Conservation (phyloP, 1,284 basidiomycete species). For the Malassezia sp. region DNA sequence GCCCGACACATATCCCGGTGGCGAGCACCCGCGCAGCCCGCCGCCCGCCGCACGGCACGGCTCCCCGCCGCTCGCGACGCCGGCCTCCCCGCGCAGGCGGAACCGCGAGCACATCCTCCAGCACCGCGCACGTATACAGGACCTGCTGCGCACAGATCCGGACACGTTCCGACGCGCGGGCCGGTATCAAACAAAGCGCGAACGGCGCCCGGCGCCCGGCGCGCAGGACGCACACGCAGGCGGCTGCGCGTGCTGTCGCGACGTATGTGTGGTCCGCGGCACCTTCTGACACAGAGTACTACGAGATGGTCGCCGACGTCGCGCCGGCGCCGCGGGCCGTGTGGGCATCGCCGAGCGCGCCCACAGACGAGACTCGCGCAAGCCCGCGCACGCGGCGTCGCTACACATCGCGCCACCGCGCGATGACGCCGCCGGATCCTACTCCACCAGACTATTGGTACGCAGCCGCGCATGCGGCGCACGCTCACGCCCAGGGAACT, state of each 20-base stretch:
- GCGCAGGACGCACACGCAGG: neutral
- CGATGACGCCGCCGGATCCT: neutral
- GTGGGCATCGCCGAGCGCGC: neutral
- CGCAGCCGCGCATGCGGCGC: neutral
- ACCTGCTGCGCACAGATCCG: conserved; percentile 4
- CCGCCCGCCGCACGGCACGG: no score
- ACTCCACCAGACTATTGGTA: conserved; percentile 18
- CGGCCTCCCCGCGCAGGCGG: neutral
- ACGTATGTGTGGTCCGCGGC: neutral
- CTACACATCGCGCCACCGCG: conserved; percentile 1
- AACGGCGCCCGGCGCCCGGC: neutral
- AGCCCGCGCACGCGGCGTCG: neutral
- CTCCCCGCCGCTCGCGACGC: neutral
- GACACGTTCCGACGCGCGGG: conserved; percentile 6
- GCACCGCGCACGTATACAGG: conserved; percentile 8
- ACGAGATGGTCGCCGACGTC: neutral
- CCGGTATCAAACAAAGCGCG: neutral
- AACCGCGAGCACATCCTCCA: neutral
- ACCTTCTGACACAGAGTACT: conserved; percentile 7
- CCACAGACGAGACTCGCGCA: neutral
- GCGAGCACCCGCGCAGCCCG: no score
- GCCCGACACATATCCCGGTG: no score
- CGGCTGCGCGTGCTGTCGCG: conserved; percentile 9
- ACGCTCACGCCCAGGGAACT: conserved; percentile 7
- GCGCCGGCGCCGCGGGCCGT: neutral